A percentile compares a stretch with the other conserved stretches of the same genome.
These are phyloP conservation scores for Cyclotella baltica DNA, from an alignment of 108 stramenopile species.

Conservation along the genomic window DNA sequence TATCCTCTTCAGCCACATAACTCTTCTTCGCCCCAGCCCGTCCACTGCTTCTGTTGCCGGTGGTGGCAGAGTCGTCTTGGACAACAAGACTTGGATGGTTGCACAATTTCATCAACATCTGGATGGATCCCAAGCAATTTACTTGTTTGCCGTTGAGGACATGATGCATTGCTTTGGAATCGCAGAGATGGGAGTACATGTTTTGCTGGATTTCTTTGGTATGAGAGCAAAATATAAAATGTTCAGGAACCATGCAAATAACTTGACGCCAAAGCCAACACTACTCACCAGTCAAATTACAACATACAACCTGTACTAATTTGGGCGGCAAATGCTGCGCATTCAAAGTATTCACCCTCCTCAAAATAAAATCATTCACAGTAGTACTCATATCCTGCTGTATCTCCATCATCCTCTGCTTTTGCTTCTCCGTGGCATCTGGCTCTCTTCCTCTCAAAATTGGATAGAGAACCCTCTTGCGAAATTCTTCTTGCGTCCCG, in stretches of 20 bases:
- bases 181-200: slow-evolving; percentile 95
- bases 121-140: slow-evolving; percentile 94
- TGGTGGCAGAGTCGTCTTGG: slow-evolving; percentile 55
- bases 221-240: neutral
- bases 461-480: slow-evolving; percentile 77
- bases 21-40: slow-evolving; percentile 65
- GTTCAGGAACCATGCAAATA: neutral
- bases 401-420: slow-evolving; percentile 79
- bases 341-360: slow-evolving; percentile 96
- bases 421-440: slow-evolving; percentile 91
- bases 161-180: slow-evolving; percentile 94
- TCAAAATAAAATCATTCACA: slow-evolving; percentile 96
- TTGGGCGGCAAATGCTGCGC: slow-evolving; percentile 98
- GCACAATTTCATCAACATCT: slow-evolving; percentile 96
- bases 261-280: neutral
- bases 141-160: slow-evolving; percentile 97
- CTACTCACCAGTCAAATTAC: slow-evolving; percentile 80
- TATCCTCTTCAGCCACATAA: slow-evolving; percentile 79
- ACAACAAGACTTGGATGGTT: slow-evolving; percentile 93
- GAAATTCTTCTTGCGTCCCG: slow-evolving; percentile 90
- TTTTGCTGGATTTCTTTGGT: slow-evolving; percentile 86
- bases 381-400: slow-evolving; percentile 91
- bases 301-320: slow-evolving; percentile 98
- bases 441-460: slow-evolving; percentile 96
- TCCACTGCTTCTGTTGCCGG: slow-evolving; percentile 50